Conservation (phyloP, 306 rosid genomes). For the Cucumis cinereus region DNA sequence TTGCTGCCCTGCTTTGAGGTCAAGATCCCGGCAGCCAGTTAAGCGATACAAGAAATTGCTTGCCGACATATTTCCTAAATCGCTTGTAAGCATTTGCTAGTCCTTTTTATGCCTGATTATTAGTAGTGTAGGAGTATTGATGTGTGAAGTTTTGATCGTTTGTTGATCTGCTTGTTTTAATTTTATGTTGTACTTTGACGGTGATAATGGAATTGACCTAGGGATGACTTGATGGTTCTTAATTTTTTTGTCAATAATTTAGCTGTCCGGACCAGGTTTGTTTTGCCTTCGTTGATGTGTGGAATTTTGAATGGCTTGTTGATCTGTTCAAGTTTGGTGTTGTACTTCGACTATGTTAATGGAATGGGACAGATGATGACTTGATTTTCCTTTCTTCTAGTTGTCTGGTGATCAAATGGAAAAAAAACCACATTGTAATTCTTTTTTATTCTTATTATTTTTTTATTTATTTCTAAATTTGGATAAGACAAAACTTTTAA, state of each 20-base stretch:
- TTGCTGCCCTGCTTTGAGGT: constrained; percentile 94
- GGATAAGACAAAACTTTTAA: not conserved
- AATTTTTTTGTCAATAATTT: not conserved
- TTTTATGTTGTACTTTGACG: not conserved
- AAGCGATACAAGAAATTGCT: constrained; percentile 88
- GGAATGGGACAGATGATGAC: not conserved
- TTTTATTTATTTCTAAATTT: not conserved
- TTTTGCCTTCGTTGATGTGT: not conserved
- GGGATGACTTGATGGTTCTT: not conserved
- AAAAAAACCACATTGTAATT: not conserved
- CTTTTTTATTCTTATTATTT: too few species aligned
- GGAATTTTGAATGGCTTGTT: not conserved
- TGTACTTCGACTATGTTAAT: not conserved
- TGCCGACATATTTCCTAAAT: constrained; percentile 84
- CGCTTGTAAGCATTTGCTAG: constrained; percentile 36
- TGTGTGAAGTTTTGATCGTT: not conserved
- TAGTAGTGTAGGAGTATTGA: not conserved
- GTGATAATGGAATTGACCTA: not conserved
- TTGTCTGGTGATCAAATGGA: not conserved
- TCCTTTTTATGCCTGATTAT: not conserved
- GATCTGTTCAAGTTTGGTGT: not conserved
- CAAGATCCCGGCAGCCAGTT: constrained; percentile 91
- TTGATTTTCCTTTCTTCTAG: not conserved
- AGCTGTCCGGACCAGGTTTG: not conserved
- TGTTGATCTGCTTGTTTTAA: not conserved